Evolutionary conservation across 768 basidiomycete genomes (phyloP), one percentile per base, ranked within the genome.

Genomic region (Cytidiella melzeri): DNA sequence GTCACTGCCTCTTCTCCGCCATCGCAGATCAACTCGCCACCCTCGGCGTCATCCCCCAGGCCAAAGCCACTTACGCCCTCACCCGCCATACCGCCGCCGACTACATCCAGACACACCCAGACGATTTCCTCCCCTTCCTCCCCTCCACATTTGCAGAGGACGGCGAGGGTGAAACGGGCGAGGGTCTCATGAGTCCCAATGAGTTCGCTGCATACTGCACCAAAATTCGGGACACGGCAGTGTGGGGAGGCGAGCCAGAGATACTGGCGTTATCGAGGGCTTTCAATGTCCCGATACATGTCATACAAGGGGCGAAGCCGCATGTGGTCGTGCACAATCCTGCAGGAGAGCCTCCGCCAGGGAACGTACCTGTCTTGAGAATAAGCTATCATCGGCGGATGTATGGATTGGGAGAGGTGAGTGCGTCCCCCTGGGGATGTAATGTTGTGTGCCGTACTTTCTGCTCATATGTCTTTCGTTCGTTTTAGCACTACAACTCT

Each of bases 181-280:
- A 77, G 21, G 92, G 89, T 3, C 57, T 92, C 9, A 92, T 97
- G 83, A 77, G 72, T 10, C 73, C 69, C 19, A 61, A 65, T 39
- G 73, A 83, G 59, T 92, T 87, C 58, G 69, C 77, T 43, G 68
- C 70, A 47, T 98, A 99, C 63, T 96, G 93, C 63, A 66, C 69
- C 48, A 73, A 76, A 10, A 83, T 99, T 24, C 81, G 82, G 37
- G 75, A 85, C 62, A 94, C 92, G 20, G 84, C 81, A n/a, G 77
- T 83, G 25, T 98, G 96, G 96, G 96, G 96, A 43, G 95, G 96
- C 28, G 93, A 98, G 69, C 94, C 92, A 5, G 96, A 98, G 75
- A 92, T 99, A 26, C 75, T 87, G 57, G 96, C 96, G 3, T 72
- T 98, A 13, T 84, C 86, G 61, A 74, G 84, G 44, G 80, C 82